Conservation (phyloP, 164 flowering plant species). For the Kalanchoe fedtschenkoi region DNA sequence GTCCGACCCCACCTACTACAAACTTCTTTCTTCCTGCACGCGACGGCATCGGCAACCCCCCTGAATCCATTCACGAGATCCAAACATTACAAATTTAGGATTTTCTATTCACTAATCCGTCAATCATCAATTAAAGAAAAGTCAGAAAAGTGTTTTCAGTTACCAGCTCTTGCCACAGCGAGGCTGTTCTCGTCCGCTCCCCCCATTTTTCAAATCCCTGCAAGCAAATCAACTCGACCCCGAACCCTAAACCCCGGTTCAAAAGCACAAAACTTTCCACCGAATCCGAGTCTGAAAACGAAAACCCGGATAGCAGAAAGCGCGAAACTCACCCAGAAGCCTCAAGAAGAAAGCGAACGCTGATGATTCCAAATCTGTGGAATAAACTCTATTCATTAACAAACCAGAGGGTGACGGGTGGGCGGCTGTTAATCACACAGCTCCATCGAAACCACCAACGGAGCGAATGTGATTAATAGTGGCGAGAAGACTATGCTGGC, state of each 20-base stretch:
- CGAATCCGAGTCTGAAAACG: neutral
- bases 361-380: neutral
- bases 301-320: neutral
- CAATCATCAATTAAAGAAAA: neutral
- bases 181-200: conserved; percentile 1
- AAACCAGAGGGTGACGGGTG: neutral
- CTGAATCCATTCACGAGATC: conserved; percentile 11
- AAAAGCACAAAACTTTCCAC: neutral
- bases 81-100: neutral
- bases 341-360: neutral
- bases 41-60: too few relatives aligned
- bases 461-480: conserved; percentile 1
- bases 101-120: neutral
- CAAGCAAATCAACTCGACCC: neutral
- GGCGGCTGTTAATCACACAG: neutral
- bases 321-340: conserved; percentile 2
- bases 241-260: too few relatives aligned
- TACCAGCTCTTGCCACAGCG: neutral
- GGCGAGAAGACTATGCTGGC: neutral
- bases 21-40: conserved; percentile 30
- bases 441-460: neutral
- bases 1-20: conserved; percentile 23
- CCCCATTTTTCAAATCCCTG: conserved; percentile 1
- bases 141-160: neutral
- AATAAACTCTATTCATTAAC: neutral